Conservation (phyloP, 306 rosid species). For the Arachis hypogaea region DNA sequence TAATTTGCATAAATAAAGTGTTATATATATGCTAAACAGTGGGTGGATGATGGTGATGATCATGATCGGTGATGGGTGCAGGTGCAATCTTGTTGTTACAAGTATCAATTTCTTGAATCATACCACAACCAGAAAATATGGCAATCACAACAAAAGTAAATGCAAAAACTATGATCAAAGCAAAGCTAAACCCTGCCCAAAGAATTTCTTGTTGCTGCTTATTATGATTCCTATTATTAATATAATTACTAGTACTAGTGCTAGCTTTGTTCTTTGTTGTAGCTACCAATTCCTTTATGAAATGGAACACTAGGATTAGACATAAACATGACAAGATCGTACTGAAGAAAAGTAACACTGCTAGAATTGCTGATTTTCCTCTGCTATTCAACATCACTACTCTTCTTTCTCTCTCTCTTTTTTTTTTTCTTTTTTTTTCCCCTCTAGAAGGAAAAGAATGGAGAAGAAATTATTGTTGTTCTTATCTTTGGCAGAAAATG, state of each 20-base stretch:
- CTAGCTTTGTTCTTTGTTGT: not conserved
- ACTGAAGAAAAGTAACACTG: slow-evolving; percentile 41
- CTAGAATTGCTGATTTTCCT: slow-evolving; percentile 37
- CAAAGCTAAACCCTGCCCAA: slow-evolving; percentile 45
- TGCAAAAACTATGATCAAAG: slow-evolving; percentile 40
- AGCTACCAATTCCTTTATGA: slow-evolving; percentile 31
- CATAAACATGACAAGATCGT: slow-evolving; percentile 46
- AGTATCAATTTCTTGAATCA: slow-evolving; percentile 25
- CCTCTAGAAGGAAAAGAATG: not conserved
- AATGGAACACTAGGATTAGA: slow-evolving; percentile 40
- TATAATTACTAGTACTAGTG: too few species aligned
- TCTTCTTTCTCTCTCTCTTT: too few species aligned
- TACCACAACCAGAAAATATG: slow-evolving; percentile 38
- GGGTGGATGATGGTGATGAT: slow-evolving; percentile 4
- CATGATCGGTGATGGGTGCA: slow-evolving; percentile 39
- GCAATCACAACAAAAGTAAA: slow-evolving; percentile 44
- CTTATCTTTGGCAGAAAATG: not conserved
- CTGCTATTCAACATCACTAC: slow-evolving; percentile 14
- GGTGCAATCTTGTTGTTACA: slow-evolving; percentile 49
- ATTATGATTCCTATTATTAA: slow-evolving; percentile 4
- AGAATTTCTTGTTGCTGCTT: slow-evolving; percentile 35
- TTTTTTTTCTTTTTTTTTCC: too few species aligned
- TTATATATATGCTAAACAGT: slow-evolving; percentile 22
- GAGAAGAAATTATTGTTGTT: not conserved
- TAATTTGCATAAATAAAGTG: too few species aligned